Evolutionary conservation across 306 rosid genomes (phyloP).

Genomic region (Ammopiptanthus mongolicus): DNA sequence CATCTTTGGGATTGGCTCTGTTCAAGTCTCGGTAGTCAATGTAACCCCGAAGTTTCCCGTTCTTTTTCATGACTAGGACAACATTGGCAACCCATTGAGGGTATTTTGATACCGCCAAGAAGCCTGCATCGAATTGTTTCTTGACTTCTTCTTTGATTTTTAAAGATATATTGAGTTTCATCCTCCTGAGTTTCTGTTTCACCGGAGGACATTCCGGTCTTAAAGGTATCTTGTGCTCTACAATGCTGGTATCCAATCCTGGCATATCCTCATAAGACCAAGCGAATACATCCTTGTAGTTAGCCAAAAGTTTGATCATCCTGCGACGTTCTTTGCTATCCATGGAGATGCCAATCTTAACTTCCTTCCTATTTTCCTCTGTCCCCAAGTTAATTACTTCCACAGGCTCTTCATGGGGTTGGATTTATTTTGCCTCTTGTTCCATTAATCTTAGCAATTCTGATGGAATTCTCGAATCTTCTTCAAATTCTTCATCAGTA

Average conservation of each 20-base stretch:
- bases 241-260: background rate
- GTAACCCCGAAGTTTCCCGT: background rate
- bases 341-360: background rate
- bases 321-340: fast-evolving
- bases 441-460: background rate
- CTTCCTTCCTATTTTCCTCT: background rate
- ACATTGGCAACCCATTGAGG: background rate
- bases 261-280: background rate
- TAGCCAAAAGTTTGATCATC: background rate
- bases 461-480: background rate
- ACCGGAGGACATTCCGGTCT: background rate
- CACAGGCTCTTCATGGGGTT: background rate
- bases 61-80: background rate
- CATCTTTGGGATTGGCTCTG: too few species aligned
- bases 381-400: too few species aligned
- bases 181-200: background rate
- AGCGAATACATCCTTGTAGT: background rate
- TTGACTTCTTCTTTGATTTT: background rate
- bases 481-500: background rate
- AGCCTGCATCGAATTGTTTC: background rate
- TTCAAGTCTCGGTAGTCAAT: too few species aligned
- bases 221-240: background rate
- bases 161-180: background rate
- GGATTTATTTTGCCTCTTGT: background rate
- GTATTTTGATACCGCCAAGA: background rate